phyloP scores from a whole-genome alignment of 805 yeast genomes.

The Hemisphaericaspora nanyangensis region DNA sequence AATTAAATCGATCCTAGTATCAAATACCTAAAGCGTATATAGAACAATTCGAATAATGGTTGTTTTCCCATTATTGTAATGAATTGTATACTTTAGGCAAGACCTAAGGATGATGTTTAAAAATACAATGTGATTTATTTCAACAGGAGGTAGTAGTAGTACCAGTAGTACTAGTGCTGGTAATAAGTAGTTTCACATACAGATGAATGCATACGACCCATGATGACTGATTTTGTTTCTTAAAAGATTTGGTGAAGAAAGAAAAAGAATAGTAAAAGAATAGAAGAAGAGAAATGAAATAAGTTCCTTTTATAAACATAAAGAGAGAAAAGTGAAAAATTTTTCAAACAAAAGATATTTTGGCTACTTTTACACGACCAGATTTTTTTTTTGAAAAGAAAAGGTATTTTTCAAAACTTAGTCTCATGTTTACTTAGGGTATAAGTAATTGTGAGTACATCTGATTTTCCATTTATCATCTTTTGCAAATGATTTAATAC shows the following conservation, averaged over 20 bases:
- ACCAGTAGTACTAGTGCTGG: no score
- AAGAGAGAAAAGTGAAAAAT: constrained; percentile 14
- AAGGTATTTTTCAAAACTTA: background rate
- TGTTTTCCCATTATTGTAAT: background rate
- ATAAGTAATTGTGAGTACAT: background rate
- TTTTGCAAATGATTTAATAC: no score
- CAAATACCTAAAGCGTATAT: constrained; percentile 16
- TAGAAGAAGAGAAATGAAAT: no score
- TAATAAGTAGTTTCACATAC: no score
- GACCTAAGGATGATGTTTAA: constrained; percentile 20
- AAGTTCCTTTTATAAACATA: no score
- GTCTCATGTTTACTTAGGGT: background rate
- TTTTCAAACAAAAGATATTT: constrained; percentile 15
- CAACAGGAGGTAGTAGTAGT: no score
- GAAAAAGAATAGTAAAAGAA: constrained; percentile 3
- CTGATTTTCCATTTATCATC: no score
- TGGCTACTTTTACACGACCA: background rate
- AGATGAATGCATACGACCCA: constrained; percentile 99
- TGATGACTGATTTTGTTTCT: constrained; percentile 54
- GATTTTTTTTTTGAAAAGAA: background rate
- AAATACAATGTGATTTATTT: no score
- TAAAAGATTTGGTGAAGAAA: constrained; percentile 10
- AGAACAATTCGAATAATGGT: constrained; percentile 7
- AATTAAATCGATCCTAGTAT: constrained; percentile 17
- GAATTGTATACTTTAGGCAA: constrained; percentile 23